Evolutionary conservation across 108 stramenopile species (phyloP), one percentile per base, ranked within the genome.

Genomic region (Skeletonema potamos): DNA sequence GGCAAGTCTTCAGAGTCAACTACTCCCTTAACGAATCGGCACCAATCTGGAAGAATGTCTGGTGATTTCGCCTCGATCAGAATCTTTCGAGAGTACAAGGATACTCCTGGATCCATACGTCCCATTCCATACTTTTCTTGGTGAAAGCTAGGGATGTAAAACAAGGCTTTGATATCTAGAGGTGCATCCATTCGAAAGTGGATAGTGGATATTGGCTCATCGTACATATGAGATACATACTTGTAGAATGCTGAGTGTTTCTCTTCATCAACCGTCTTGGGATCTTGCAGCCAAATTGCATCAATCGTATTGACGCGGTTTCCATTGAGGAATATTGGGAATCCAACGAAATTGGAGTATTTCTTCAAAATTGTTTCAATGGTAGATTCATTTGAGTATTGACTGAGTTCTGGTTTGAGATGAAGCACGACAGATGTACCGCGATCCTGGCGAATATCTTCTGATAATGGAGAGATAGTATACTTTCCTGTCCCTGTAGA

Each of bases 1-100:
- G 99, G 99, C 71, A 99, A 84, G 73, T 99, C 99, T 86, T 99
- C 98, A 56, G 89, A 92, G 86, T 99, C 99, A 39, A 99, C 99
- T 33, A 98, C 98, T 36, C 96, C 96, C 72, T 93, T 93, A 54
- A 96, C 77, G 68, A 97, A 97, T 29, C 97, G 83, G 76, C 98
- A 79, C 99, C 99, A 99, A 43, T 99, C 98, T 13, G 99, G 99
- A 46, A 98, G 62, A n/a, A 99, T 89, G 71, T 95, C 89, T 6
- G 87, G 82, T 33, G 84, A 81, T 74, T 97, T 97, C 43, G 84
- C 57, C 84, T 99, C 99, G 75, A 99, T 98, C 54, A 99, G 77
- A 6, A 99, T 92, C 83, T 96, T 97, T 17, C 96, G 89, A 27
- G 83, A 90, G 78, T 99, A 99, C 27, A 99, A 79, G 28, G 86